Base-by-base conservation (phyloP, 2,329 filamentous ascomycete species). In the Coniochaeta sp. region DNA sequence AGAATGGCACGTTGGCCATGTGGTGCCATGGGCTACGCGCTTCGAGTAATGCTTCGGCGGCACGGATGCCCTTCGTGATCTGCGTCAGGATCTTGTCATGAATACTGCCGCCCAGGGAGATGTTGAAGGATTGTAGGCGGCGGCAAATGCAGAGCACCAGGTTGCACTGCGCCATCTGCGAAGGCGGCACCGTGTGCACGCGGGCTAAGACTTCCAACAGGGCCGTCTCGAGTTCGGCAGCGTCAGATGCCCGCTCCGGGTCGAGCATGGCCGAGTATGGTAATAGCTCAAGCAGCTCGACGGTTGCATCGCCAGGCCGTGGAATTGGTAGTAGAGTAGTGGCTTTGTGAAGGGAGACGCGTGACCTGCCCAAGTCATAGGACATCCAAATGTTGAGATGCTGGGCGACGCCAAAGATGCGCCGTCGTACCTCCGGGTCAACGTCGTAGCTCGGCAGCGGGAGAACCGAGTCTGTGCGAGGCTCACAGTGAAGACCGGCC, bases 351-450 rank as follows among this genome's bases (percentile, higher is more conserved):
- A 83, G 71, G 0, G 62, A 75, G 62, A 84, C 79, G 11, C 81
- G 74, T 0, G 81, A 82, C 0, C 80, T 76, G 1, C 82, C 82
- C 59, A 84, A 77, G 59, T 86, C 83, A 63, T 83, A 85, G 0
- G 81, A 84, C 28, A 80, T 79, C 82, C 82, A 85, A 14, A 79
- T 80, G 64, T 85, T 85, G 8, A 86, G 74, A 63, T 85, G 82
- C 11, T 81, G 79, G 0, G 82, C 78, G 44, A 85, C 76, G 58
- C 79, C 76, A 66, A 82, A 70, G 3, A 82, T 67, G 1, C 79
- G 70, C 14, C 74, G 72, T 12, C 74, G 72, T 9, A 72, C 69
- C 33, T 81, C 79, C 12, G 71, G 55, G 17, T 75, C 69, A 17
- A 72, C 63, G 1, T 67, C 65, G 16, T 69, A 67, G 6, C 62